These are phyloP conservation scores for Pholiota microspora DNA, from an alignment of 768 basidiomycete species.

Conservation along the genomic window DNA sequence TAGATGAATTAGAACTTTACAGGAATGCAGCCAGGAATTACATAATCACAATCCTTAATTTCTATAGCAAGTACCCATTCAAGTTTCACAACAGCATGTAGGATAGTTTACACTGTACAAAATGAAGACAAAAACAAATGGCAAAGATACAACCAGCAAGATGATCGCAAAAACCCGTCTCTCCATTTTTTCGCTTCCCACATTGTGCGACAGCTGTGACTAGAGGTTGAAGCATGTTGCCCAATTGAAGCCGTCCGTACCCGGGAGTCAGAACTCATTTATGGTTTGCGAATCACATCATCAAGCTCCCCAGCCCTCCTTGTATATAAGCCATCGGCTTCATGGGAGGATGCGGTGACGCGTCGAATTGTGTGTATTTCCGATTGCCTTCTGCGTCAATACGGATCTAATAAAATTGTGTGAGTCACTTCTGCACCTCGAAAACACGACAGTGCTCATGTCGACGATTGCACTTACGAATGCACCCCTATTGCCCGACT, in stretches of 20 bases:
- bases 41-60: not conserved
- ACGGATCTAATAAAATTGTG: constrained; percentile 55
- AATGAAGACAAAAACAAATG: not conserved
- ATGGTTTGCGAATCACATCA: constrained; percentile 46
- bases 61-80: not conserved
- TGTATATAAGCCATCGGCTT: constrained; percentile 91
- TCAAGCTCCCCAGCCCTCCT: constrained; percentile 62
- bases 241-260: not conserved
- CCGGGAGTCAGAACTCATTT: not conserved
- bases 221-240: not conserved
- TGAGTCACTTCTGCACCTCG: not conserved
- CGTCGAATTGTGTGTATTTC: constrained; percentile 80
- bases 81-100: not conserved
- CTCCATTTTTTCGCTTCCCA: not conserved
- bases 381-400: constrained; percentile 76
- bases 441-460: not conserved
- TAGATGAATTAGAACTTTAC: no score
- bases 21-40: no score
- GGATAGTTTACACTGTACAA: no score
- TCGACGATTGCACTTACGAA: constrained; percentile 53
- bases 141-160: not conserved
- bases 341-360: constrained; percentile 84
- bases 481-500: constrained; percentile 88
- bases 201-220: not conserved
- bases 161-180: not conserved